Evolutionary conservation across 768 basidiomycete species (phyloP).

Genomic region (Lanmaoa rubissima): DNA sequence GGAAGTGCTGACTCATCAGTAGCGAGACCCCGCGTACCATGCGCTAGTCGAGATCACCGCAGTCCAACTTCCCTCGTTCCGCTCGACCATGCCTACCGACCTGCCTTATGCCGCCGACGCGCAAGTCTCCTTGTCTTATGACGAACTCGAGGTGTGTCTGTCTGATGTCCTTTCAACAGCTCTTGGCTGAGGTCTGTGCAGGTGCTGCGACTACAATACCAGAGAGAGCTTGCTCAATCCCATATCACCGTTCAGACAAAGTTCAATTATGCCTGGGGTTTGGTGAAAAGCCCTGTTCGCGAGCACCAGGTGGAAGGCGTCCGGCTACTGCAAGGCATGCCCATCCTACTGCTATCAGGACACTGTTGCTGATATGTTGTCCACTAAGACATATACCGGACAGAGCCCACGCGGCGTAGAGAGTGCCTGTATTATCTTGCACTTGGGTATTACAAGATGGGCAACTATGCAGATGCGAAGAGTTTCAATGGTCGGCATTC

Average conservation of each 20-base stretch:
- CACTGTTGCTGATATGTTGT: slow-evolving; percentile 8
- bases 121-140: slow-evolving; percentile 80
- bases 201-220: slow-evolving; percentile 86
- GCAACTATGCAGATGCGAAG: slow-evolving; percentile 88
- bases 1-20: slow-evolving; percentile 27
- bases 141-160: slow-evolving; percentile 78
- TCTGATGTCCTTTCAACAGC: background rate
- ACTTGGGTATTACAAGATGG: slow-evolving; percentile 95
- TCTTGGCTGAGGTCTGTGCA: slow-evolving; percentile 28
- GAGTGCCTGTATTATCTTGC: slow-evolving; percentile 98
- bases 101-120: slow-evolving; percentile 96
- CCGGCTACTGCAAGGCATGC: slow-evolving; percentile 78
- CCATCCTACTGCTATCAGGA: slow-evolving; percentile 5
- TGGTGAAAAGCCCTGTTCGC: slow-evolving; percentile 84
- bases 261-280: slow-evolving; percentile 97
- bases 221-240: slow-evolving; percentile 78
- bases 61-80: slow-evolving; percentile 11
- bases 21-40: slow-evolving; percentile 21
- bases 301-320: slow-evolving; percentile 94
- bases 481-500: slow-evolving; percentile 80
- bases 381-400: slow-evolving; percentile 79
- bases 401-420: slow-evolving; percentile 80
- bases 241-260: slow-evolving; percentile 94
- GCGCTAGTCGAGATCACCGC: slow-evolving; percentile 3
- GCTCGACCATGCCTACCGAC: slow-evolving; percentile 63